phyloP scores from a whole-genome alignment of 2,329 filamentous ascomycete genomes.

The Neopestalotiopsis clavispora region DNA sequence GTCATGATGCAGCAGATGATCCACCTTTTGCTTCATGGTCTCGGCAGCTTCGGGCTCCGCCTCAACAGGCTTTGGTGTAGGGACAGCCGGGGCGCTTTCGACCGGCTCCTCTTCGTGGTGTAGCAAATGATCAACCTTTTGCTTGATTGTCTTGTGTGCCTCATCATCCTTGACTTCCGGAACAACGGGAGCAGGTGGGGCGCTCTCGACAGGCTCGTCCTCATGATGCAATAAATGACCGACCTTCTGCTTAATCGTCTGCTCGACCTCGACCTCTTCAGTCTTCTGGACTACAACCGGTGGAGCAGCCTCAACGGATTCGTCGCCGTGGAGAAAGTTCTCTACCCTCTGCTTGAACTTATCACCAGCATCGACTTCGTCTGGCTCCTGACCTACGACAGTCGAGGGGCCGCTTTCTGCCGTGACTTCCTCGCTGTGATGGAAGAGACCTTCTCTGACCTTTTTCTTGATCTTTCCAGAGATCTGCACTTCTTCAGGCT shows the following conservation, averaged over 20 bases:
- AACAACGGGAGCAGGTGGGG: neutral
- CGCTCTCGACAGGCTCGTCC: neutral
- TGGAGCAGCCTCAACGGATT: neutral
- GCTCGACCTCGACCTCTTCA: neutral
- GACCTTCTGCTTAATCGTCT: neutral
- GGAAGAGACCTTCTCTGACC: slow-evolving; percentile 8
- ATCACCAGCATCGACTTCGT: neutral
- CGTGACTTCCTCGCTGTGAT: neutral
- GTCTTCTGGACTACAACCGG: neutral
- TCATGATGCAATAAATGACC: neutral
- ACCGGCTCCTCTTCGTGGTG: neutral
- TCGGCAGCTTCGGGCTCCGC: too few species aligned
- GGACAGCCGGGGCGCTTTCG: too few species aligned
- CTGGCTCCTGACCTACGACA: neutral
- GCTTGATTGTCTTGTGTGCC: neutral
- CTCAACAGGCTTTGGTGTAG: too few species aligned
- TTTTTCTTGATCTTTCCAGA: slow-evolving; percentile 25
- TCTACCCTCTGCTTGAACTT: neutral
- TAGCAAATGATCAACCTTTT: neutral
- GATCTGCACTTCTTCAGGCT: slow-evolving; percentile 27
- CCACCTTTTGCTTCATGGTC: too few species aligned
- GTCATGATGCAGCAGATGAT: too few species aligned
- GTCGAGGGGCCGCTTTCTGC: neutral
- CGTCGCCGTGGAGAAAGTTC: neutral
- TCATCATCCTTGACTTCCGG: neutral